Evolutionary conservation across 495 filamentous ascomycete species (phyloP), one percentile per base, ranked within the genome.

Genomic region (Penicillium verhagenii): DNA sequence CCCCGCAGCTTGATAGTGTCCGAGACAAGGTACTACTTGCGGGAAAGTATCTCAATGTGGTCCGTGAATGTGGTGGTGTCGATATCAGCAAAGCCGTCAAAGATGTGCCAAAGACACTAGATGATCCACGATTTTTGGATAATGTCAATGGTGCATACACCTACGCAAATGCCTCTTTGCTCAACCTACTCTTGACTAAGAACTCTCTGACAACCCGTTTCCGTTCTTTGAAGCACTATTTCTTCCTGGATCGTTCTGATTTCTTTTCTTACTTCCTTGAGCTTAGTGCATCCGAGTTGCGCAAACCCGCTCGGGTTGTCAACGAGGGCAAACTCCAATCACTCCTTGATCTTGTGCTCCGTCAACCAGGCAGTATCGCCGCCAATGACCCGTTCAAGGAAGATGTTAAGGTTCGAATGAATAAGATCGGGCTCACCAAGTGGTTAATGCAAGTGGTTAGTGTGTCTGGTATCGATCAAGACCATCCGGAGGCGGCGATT

Each of bases 241-340:
- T 97, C 73, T 98, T 98, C 81, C 84, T 97, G 37, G 93, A 97
- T 59, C 87, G 92, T 3, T 97, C 94, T 1, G 94, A 98, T 65
- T 98, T 96, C 71, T 98, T 98, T 72, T 88, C 91, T 11, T 95
- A 96, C 68, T 98, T 98, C 72, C 84, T 97, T 45, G 94, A 98
- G 60, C 85, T 98, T 0, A 84, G 88, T 43, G 74, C 86, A 18
- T 92, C 91, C 0, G 94, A 98, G 67, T 78, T 98, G 24, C 84
- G 87, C 60, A 97, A 97, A 65, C 88, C 88, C 0, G 90, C 88
- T 16, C 89, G 90, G 60, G 78, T 79, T 33, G 92, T 97, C 66
- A 98, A 98, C 62, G 88, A 89, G 31, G 83, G 85, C 61, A 97
- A 97, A 63, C 78, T 98, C 1, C 94, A 98, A 66, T 96, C 91